Evolutionary conservation across 176 grass and related monocot genomes (phyloP).

Genomic region (Aegilops longissima): DNA sequence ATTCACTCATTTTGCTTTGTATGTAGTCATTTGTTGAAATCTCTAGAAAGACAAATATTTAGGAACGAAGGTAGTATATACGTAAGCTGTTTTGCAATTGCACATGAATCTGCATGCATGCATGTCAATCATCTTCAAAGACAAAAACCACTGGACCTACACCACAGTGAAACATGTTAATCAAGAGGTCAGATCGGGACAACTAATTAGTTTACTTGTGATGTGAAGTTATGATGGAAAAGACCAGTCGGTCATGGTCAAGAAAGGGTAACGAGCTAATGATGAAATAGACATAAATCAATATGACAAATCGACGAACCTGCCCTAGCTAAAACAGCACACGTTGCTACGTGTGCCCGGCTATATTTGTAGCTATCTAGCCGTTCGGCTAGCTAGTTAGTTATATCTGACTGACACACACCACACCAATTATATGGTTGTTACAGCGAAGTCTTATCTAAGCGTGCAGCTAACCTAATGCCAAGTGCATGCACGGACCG

Average conservation of each 20-base stretch:
- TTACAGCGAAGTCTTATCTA: slow-evolving; percentile 22
- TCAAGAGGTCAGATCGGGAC: not conserved
- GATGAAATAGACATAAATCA: not conserved
- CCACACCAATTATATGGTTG: slow-evolving; percentile 4
- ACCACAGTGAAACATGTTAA: not conserved
- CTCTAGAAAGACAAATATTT: too few species aligned
- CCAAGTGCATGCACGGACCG: not conserved
- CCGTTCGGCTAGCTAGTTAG: not conserved
- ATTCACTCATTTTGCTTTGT: too few species aligned
- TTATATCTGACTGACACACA: not conserved
- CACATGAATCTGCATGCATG: not conserved
- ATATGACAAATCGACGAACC: not conserved
- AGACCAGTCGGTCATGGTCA: not conserved
- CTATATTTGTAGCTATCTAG: not conserved
- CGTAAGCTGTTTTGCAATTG: not conserved
- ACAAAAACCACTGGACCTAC: not conserved
- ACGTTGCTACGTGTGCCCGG: slow-evolving; percentile 32
- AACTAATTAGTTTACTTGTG: not conserved
- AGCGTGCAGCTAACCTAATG: not conserved
- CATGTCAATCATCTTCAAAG: not conserved
- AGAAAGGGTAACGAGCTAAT: not conserved
- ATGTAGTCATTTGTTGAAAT: too few species aligned
- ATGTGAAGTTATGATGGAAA: not conserved
- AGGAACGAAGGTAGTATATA: too few species aligned
- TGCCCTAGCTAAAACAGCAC: slow-evolving; percentile 18